Evolutionary conservation across 139 green algal genomes (phyloP), one percentile per base, ranked within the genome.

Genomic region (Chlorella vulgaris): DNA sequence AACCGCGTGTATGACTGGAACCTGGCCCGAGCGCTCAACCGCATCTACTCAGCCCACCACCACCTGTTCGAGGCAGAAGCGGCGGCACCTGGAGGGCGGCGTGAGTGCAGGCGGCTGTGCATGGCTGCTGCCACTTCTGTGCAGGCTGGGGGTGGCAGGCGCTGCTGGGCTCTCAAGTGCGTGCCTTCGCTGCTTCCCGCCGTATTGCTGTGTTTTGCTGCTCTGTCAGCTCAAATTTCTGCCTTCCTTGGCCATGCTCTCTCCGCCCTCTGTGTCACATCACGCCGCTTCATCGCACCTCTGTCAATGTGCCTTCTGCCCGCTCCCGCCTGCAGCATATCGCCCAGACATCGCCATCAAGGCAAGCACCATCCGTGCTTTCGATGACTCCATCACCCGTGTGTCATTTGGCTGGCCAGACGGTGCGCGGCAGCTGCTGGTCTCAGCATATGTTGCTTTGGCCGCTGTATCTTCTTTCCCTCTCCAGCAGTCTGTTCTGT

Each of bases 1-100:
- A 97, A 95, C 83, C 79, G 84, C n/a, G 88, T 98, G 19, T 98
- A 98, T 80, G 87, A 98, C 86, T 73, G 40, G 53, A 94, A 92
- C 80, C 85, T 98, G 50, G 93, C 87, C 1, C 58, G 53, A 3
- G 66, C 39, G 6, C 83, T 97, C 50, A 79, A 84, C 29, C 38
- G 76, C 60, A 94, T 97, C 81, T 94, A 94, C 66, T 28, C 28
- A 10, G 86, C 91, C 74, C 92, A 97, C 74, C 74, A 78, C 21
- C 60, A 82, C 58, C 53, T 96, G 73, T 97, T 93, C 81, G 85
- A 89, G 24, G 82, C 67, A 40, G 50, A 84, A 51, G 68, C 51
- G 6, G 75, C 67, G 26, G 31, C n/a, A 24, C 3, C 42, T 39
- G 63, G 62, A 1, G 67, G 31, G 0, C 68, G 84, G 28, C 61